Evolutionary conservation across 495 filamentous ascomycete genomes (phyloP).

Genomic region (Parathielavia appendiculata): DNA sequence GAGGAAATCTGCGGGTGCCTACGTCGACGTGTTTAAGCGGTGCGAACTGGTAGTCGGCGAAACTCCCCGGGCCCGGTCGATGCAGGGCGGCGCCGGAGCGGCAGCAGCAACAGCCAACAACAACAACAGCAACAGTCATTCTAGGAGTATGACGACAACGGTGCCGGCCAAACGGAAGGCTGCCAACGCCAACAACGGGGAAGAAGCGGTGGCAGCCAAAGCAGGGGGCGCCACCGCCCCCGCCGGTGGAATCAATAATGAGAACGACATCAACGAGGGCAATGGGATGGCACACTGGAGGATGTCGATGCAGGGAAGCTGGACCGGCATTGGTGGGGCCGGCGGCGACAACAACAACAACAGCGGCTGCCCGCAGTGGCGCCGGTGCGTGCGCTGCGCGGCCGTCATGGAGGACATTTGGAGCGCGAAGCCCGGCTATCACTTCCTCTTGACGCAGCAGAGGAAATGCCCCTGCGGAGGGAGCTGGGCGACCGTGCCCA

Average conservation of each 20-base stretch:
- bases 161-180: neutral
- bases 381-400: slow-evolving; percentile 57
- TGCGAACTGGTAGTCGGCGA: slow-evolving; percentile 23
- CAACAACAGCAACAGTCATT: neutral
- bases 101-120: neutral
- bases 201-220: neutral
- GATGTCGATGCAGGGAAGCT: neutral
- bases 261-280: neutral
- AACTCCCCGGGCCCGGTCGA: neutral
- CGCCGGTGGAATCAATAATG: too few relatives aligned
- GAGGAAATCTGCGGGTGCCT: slow-evolving; percentile 23
- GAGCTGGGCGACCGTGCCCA: slow-evolving; percentile 40
- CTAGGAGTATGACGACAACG: neutral
- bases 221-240: neutral
- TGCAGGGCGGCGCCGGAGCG: neutral
- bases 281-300: neutral
- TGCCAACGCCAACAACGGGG: too few relatives aligned
- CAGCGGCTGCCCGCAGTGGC: slow-evolving; percentile 35
- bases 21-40: slow-evolving; percentile 44
- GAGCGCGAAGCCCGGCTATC: slow-evolving; percentile 37
- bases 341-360: too few relatives aligned
- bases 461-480: slow-evolving; percentile 50
- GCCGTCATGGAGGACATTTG: slow-evolving; percentile 59
- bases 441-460: slow-evolving; percentile 51
- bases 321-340: neutral